Evolutionary conservation across 1,284 basidiomycete species (phyloP), one percentile per base, ranked within the genome.

Genomic region (Ganoderma resinaceum): DNA sequence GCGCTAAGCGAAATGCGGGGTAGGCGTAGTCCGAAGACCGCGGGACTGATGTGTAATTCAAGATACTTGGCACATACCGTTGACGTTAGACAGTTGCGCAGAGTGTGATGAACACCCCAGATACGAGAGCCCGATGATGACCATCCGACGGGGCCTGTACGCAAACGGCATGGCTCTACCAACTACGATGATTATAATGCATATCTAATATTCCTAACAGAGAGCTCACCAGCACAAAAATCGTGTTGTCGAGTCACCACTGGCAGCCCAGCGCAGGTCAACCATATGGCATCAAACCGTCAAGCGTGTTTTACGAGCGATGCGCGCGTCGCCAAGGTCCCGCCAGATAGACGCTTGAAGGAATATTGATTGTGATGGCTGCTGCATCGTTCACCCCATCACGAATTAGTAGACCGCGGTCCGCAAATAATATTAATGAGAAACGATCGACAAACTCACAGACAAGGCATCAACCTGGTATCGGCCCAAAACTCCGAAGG

Each of bases 171-270:
- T 55, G 52, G 33, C 18, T 58, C 55, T 58, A n/a, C 14, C 20
- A 23, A 58, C 3, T n/a, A 35, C 9, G 53, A n/a, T 6, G 4
- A 35, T 37, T 37, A 37, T 4, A 12, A 37, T 33, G 20, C 5
- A 4, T 8, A 58, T n/a, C 2, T 1, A 14, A 23, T 37, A 37
- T 58, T 33, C 20, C 20, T 6, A 37, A 20, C 33, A 18, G 33
- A 58, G 55, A 35, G 37, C 55, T 58, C 23, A 58, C 55, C 33
- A 58, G 33, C 20, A 37, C 31, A n/a, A 55, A n/a, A 55, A 23
- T 37, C 33, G 20, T 37, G 11, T n/a, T n/a, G 12, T 35, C 55
- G 35, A 23, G 11, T 9, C 55, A 12, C 33, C 55, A 18, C 8
- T 35, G 6, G 33, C 20, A 7, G 46, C 46, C 46, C 46, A 26